phyloP scores from a whole-genome alignment of 768 basidiomycete species.

The Amylocystis lapponica region DNA sequence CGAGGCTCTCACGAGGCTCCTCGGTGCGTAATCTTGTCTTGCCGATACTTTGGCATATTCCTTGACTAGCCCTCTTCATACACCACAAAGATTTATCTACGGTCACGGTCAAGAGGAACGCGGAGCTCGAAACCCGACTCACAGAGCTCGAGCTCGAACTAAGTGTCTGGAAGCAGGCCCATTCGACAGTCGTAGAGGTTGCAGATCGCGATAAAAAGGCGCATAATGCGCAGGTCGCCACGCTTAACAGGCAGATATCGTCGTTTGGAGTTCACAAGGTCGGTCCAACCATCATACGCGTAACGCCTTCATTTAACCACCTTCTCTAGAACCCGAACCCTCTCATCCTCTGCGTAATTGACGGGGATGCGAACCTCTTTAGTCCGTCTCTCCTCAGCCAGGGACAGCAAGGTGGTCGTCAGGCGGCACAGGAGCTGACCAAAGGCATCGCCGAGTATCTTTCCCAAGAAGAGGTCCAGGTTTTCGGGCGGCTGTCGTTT shows the following conservation, averaged over 20 bases:
- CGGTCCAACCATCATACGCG: constrained; percentile 2
- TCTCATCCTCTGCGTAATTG: constrained; percentile 69
- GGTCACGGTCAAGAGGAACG: constrained; percentile 56
- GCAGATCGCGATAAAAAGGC: constrained; percentile 58
- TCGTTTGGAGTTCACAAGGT: constrained; percentile 49
- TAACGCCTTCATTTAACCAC: background rate
- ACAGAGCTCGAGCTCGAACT: constrained; percentile 67
- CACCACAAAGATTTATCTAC: constrained; percentile 50
- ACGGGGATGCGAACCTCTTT: constrained; percentile 70
- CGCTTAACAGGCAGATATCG: constrained; percentile 60
- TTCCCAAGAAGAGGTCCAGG: constrained; percentile 52
- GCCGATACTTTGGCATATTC: background rate
- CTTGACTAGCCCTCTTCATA: background rate
- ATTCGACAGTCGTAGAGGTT: constrained; percentile 54
- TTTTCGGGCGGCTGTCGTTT: constrained; percentile 62
- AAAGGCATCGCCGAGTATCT: constrained; percentile 66
- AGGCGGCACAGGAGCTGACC: constrained; percentile 58
- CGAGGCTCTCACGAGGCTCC: constrained; percentile 54
- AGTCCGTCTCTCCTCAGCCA: constrained; percentile 49
- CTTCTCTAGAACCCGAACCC: constrained; percentile 50
- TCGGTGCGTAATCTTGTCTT: constrained; percentile 45
- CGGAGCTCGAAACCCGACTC: constrained; percentile 58
- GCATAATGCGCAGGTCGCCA: constrained; percentile 62
- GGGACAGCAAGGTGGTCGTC: constrained; percentile 60
- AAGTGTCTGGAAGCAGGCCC: constrained; percentile 65